These are phyloP conservation scores for Gossypium sturtianum DNA, from an alignment of 345 rosid genomes.

Conservation along the genomic window DNA sequence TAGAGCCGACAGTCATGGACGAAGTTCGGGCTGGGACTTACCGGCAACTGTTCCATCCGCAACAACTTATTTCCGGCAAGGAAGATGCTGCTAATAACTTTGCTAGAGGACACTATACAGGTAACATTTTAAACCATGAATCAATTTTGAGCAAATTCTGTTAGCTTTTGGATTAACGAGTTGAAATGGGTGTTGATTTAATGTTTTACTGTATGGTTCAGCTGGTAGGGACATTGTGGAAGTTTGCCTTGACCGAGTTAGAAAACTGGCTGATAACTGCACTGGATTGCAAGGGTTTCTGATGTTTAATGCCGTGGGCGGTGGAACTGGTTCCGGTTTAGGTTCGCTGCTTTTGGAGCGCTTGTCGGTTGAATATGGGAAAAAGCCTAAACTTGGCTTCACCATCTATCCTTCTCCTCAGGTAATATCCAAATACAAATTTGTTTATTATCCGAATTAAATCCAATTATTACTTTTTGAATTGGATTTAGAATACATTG, in stretches of 20 bases:
- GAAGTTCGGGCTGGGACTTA: conserved; percentile 70
- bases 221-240: conserved; percentile 86
- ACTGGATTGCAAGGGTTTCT: conserved; percentile 86
- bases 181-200: neutral
- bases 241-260: conserved; percentile 75
- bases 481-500: no score
- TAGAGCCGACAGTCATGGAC: conserved; percentile 83
- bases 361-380: conserved; percentile 82
- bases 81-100: conserved; percentile 93
- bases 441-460: no score
- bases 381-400: conserved; percentile 84
- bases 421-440: conserved; percentile 25
- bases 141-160: neutral
- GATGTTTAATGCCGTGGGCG: conserved; percentile 72
- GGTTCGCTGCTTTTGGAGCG: conserved; percentile 78
- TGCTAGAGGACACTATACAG: conserved; percentile 89
- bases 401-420: conserved; percentile 81
- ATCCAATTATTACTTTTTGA: no score
- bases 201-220: conserved; percentile 27
- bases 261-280: conserved; percentile 81
- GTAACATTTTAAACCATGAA: conserved; percentile 15
- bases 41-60: conserved; percentile 84
- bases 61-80: conserved; percentile 89
- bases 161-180: neutral
- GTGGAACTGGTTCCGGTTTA: conserved; percentile 84